A percentile compares a stretch with the other conserved stretches of the same genome.
Conservation (phyloP, 306 rosid species). For the Glycyrrhiza uralensis region DNA sequence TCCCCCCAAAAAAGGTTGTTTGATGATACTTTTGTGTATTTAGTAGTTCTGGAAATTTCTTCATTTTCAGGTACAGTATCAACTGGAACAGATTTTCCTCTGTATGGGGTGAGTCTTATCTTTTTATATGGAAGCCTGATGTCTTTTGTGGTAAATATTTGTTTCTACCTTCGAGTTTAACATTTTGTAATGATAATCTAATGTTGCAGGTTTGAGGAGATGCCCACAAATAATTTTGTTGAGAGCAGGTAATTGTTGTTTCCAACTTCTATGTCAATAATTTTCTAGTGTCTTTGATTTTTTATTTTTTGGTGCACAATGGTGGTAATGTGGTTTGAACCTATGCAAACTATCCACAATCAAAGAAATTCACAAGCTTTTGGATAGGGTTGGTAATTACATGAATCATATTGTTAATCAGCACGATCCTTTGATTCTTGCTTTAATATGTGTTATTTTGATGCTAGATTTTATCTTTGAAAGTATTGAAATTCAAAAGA, state of each 20-base stretch:
- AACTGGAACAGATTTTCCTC: conserved; percentile 66
- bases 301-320: no score
- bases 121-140: not conserved
- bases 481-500: not conserved
- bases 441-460: not conserved
- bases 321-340: no score
- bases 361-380: not conserved
- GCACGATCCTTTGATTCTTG: not conserved
- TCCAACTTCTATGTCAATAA: conserved; percentile 5
- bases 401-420: not conserved
- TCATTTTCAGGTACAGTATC: conserved; percentile 62
- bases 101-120: conserved; percentile 71
- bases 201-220: conserved; percentile 78
- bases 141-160: not conserved
- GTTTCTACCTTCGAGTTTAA: not conserved
- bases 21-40: not conserved
- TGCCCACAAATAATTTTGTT: conserved; percentile 93
- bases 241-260: conserved; percentile 75
- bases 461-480: not conserved
- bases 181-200: not conserved
- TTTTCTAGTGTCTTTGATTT: not conserved
- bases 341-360: no score
- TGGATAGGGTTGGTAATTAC: not conserved
- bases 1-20: not conserved
- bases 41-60: conserved; percentile 15